Conservation (phyloP, 2,329 filamentous ascomycete species). For the Xylariaceae sp. region DNA sequence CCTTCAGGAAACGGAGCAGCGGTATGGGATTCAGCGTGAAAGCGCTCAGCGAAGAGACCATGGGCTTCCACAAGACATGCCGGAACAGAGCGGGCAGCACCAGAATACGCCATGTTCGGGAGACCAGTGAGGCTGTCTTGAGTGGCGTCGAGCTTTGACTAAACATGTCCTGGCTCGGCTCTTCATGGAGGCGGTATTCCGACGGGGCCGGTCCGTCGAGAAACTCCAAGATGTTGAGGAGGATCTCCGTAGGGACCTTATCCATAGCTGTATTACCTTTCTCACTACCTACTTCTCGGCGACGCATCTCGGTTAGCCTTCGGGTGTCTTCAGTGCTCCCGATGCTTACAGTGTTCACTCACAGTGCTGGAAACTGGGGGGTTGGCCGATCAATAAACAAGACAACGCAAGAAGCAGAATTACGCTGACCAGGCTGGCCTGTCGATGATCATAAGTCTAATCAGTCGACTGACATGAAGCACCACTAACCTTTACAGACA, state of each 20-base stretch:
- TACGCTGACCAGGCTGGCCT: no score
- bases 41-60: slow-evolving; percentile 22
- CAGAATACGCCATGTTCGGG: slow-evolving; percentile 46
- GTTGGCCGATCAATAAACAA: no score
- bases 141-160: slow-evolving; percentile 36
- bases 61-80: slow-evolving; percentile 40
- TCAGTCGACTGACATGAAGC: no score
- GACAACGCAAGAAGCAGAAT: no score
- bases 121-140: slow-evolving; percentile 52
- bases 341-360: no score
- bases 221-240: slow-evolving; percentile 51
- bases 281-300: no score
- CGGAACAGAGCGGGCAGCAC: slow-evolving; percentile 53
- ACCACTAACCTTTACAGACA: no score
- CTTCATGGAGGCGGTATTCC: slow-evolving; percentile 41
- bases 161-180: slow-evolving; percentile 40
- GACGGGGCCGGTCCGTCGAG: slow-evolving; percentile 48
- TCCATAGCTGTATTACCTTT: slow-evolving; percentile 24
- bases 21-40: slow-evolving; percentile 32
- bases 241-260: slow-evolving; percentile 55
- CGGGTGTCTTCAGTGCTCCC: no score
- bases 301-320: no score
- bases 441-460: no score
- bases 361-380: no score
- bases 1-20: slow-evolving; percentile 35